Base-by-base conservation (phyloP, 495 filamentous ascomycete species). In the Penicillium arizonense region DNA sequence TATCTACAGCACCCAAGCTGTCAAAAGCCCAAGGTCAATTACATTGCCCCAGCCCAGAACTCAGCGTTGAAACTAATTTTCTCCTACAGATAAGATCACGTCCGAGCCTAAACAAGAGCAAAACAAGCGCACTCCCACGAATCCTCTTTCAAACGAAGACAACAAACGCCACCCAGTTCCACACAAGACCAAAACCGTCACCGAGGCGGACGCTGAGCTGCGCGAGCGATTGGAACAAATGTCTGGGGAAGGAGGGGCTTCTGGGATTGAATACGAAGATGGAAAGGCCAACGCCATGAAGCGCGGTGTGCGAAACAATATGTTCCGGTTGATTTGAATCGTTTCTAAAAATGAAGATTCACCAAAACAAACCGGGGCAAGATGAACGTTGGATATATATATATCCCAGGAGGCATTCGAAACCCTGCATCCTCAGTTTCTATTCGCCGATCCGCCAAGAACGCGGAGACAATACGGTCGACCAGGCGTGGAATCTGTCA, bases 231-330 rank as follows among this genome's bases (percentile, higher is more conserved):
- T 92, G 49, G 83, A 86, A 56, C 81, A 80, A 14, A 77, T 90
- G 13, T 78, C 86, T 1, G 89, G 90, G 3, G 88, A 86, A 14
- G 90, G 90, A 26, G 90, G 89, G 6, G 82, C 77, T 35, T 76
- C 87, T n/a, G 90, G 90, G 1, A 74, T 92, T 8, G 89, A 93
- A 70, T 84, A 86, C 55, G 88, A 92, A 64, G 80, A 92, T 57
- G 90, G 90, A 0, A 76, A 86, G 61, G 82, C 88, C 1, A 82
- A 80, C 8, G 74, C 85, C 1, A 88, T 93, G 87, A 94, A 92
- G 69, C 75, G 88, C 40, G 75, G 84, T 28, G 90, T 93, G 6
- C 84, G 75, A 57, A 81, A 87, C 36, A 90, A 92, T 57, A 91
- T 91, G 87, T 92, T 93, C 59, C 72, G 84, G 26, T 76, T 83